Percentiles rank a stretch among this genome's conserved stretches.
These are phyloP conservation scores for Solanum phureja DNA, from an alignment of 257 asterid species.

Conservation along the genomic window DNA sequence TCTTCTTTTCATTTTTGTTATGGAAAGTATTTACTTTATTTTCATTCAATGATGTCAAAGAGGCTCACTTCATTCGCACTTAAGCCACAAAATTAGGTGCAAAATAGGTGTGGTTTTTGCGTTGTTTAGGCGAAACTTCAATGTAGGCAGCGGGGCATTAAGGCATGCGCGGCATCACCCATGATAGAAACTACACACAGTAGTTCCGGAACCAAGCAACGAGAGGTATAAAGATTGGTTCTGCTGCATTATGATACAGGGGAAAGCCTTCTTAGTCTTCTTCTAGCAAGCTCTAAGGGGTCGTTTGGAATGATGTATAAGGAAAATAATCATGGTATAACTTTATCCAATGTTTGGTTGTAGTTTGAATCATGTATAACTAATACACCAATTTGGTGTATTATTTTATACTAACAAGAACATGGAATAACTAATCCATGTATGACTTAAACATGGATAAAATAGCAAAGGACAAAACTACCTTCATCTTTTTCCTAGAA, in stretches of 20 bases:
- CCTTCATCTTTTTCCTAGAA: background rate
- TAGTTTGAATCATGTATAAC: background rate
- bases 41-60: background rate
- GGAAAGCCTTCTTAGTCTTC: background rate
- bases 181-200: background rate
- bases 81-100: background rate
- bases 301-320: background rate
- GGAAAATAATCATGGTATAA: background rate
- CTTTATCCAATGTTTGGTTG: background rate
- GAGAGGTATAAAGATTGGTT: background rate
- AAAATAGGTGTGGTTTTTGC: background rate
- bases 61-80: background rate
- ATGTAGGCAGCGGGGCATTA: background rate
- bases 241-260: background rate
- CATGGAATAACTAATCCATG: background rate
- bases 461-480: background rate
- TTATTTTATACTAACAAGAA: background rate
- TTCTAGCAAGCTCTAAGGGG: background rate
- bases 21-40: background rate
- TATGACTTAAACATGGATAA: background rate
- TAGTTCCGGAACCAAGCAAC: background rate
- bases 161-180: background rate
- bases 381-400: background rate
- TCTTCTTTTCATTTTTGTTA: background rate
- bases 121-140: background rate